Evolutionary conservation across 305 asterid species (phyloP).

Genomic region (Fraxinus baroniana): DNA sequence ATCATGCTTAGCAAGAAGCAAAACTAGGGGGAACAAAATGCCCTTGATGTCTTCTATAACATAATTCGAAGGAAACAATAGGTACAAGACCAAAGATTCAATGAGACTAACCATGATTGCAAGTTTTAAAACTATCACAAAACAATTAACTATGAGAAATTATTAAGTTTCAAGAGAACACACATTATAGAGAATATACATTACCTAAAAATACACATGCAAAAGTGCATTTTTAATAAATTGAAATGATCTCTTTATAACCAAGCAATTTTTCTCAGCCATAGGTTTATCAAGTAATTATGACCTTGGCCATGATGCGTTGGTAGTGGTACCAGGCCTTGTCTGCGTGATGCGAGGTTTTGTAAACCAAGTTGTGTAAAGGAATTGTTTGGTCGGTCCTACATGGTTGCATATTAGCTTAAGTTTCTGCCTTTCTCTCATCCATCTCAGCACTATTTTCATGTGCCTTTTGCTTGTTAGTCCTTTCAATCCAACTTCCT

Average conservation of each 20-base stretch:
- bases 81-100: background rate
- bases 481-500: conserved; percentile 83
- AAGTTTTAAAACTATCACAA: background rate
- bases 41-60: background rate
- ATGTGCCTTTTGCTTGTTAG: conserved; percentile 75
- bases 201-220: background rate
- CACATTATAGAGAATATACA: background rate
- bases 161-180: background rate
- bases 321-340: conserved; percentile 26
- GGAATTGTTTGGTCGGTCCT: conserved; percentile 70
- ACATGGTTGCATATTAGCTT: conserved; percentile 64
- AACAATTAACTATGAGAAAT: background rate
- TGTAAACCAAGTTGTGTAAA: conserved; percentile 83
- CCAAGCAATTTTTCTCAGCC: background rate
- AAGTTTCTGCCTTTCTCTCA: conserved; percentile 83
- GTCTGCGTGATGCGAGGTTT: conserved; percentile 46
- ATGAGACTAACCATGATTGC: background rate
- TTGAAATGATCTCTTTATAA: background rate
- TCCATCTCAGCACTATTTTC: conserved; percentile 84
- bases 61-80: background rate
- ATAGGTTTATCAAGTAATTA: conserved; percentile 8
- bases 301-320: conserved; percentile 40
- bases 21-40: background rate
- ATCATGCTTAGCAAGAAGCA: background rate
- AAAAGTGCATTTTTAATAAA: background rate